These are phyloP conservation scores for Hypoxylon trugodes DNA, from an alignment of 495 filamentous ascomycete genomes.

Conservation along the genomic window DNA sequence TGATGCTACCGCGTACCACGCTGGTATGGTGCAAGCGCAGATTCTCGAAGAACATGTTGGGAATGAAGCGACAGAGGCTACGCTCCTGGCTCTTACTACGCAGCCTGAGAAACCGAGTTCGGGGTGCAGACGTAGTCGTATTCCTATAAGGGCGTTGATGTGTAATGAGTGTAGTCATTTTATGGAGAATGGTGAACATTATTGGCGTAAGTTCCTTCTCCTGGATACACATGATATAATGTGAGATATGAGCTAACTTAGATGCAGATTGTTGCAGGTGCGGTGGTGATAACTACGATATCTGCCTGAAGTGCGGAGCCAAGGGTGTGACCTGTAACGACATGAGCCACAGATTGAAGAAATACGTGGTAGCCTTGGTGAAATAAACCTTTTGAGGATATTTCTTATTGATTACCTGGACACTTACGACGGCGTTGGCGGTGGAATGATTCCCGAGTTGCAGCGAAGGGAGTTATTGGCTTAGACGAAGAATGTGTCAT, in stretches of 20 bases:
- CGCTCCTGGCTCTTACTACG: neutral
- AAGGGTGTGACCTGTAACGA: neutral
- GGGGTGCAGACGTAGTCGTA: neutral
- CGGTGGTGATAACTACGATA: constrained; percentile 2
- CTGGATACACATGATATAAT: too few relatives aligned
- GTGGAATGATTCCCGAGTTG: too few relatives aligned
- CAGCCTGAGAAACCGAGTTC: neutral
- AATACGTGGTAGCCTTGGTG: neutral
- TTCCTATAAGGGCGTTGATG: too few relatives aligned
- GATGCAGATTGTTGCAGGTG: constrained; percentile 5
- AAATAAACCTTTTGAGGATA: too few relatives aligned
- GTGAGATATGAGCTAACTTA: too few relatives aligned
- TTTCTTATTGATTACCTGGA: too few relatives aligned
- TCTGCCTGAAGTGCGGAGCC: neutral
- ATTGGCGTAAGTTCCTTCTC: constrained; percentile 2
- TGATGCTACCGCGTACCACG: constrained; percentile 12
- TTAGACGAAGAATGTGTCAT: too few relatives aligned
- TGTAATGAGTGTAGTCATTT: neutral
- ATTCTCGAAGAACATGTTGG: neutral
- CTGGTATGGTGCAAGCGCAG: constrained; percentile 20
- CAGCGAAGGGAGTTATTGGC: too few relatives aligned
- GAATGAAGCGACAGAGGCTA: neutral
- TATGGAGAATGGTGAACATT: neutral
- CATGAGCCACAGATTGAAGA: constrained; percentile 1
- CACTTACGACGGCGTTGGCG: too few relatives aligned